These are phyloP conservation scores for Globisporangium cederbergense DNA, from an alignment of 352 stramenopile genomes.

Conservation along the genomic window DNA sequence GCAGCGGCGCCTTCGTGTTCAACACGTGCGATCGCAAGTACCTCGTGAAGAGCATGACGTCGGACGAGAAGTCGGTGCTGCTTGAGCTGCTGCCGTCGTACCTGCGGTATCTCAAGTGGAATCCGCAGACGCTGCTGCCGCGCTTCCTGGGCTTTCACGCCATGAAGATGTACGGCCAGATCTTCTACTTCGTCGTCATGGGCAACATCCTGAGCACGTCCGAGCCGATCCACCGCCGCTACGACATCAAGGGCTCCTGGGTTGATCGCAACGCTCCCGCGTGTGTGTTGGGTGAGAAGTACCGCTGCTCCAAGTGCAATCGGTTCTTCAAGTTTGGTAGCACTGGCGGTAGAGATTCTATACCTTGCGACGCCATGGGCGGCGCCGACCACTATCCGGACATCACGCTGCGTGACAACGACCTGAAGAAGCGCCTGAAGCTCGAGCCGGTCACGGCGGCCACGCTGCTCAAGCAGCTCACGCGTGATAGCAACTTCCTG, in stretches of 20 bases:
- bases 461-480: slow-evolving; percentile 77
- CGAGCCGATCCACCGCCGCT: slow-evolving; percentile 82
- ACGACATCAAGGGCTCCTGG: slow-evolving; percentile 92
- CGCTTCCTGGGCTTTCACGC: slow-evolving; percentile 88
- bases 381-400: slow-evolving; percentile 79
- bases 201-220: slow-evolving; percentile 85
- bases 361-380: slow-evolving; percentile 46
- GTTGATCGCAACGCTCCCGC: slow-evolving; percentile 79
- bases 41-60: slow-evolving; percentile 88
- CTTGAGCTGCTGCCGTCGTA: slow-evolving; percentile 81
- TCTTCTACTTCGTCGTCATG: slow-evolving; percentile 93
- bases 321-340: slow-evolving; percentile 77
- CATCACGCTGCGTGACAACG: slow-evolving; percentile 81
- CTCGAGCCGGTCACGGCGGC: slow-evolving; percentile 44
- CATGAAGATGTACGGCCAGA: slow-evolving; percentile 91
- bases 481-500: slow-evolving; percentile 80
- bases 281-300: slow-evolving; percentile 72
- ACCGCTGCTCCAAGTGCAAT: slow-evolving; percentile 85
- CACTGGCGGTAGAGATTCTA: slow-evolving; percentile 9
- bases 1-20: slow-evolving; percentile 89
- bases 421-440: slow-evolving; percentile 83
- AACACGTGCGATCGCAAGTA: slow-evolving; percentile 88
- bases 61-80: slow-evolving; percentile 77
- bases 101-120: slow-evolving; percentile 84
- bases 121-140: slow-evolving; percentile 82